Conservation (phyloP, 2,329 filamentous ascomycete genomes). For the Scytalidium lignicola region DNA sequence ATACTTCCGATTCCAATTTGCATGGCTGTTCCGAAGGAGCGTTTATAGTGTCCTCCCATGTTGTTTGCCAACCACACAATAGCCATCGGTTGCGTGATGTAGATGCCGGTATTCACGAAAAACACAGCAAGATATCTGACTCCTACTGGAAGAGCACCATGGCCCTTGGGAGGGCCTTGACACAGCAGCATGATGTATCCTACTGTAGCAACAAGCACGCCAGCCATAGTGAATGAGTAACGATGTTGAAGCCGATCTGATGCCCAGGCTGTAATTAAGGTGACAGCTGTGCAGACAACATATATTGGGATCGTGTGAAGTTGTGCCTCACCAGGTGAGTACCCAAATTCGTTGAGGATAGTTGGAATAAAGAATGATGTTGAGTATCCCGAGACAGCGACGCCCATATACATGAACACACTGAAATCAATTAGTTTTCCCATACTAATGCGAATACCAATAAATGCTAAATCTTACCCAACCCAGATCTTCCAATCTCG, state of each 20-base stretch:
- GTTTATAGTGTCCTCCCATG: constrained; percentile 47
- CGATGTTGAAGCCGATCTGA: constrained; percentile 31
- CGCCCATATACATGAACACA: constrained; percentile 23
- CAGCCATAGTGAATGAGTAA: constrained; percentile 29
- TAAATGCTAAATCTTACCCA: constrained; percentile 32
- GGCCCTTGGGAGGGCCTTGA: constrained; percentile 11
- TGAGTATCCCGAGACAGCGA: constrained; percentile 28
- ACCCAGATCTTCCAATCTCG: constrained; percentile 36
- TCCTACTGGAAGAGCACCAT: constrained; percentile 41
- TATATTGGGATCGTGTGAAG: constrained; percentile 35
- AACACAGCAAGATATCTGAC: constrained; percentile 31
- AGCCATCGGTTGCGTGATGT: constrained; percentile 26
- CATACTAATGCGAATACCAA: no score
- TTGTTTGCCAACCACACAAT: constrained; percentile 48
- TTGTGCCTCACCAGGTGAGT: constrained; percentile 29
- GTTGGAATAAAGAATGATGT: constrained; percentile 36
- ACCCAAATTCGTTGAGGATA: constrained; percentile 36
- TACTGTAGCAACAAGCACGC: constrained; percentile 22
- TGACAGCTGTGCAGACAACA: constrained; percentile 25
- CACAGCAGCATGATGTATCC: constrained; percentile 31
- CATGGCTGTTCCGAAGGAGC: constrained; percentile 41
- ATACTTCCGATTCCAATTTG: constrained; percentile 46
- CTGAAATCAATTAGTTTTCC: background rate
- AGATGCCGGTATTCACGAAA: constrained; percentile 28
- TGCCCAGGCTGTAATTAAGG: constrained; percentile 26